A percentile compares a stretch with the other conserved stretches of the same genome.
Evolutionary conservation across 257 asterid genomes (phyloP).

Genomic region (Lantana camara): DNA sequence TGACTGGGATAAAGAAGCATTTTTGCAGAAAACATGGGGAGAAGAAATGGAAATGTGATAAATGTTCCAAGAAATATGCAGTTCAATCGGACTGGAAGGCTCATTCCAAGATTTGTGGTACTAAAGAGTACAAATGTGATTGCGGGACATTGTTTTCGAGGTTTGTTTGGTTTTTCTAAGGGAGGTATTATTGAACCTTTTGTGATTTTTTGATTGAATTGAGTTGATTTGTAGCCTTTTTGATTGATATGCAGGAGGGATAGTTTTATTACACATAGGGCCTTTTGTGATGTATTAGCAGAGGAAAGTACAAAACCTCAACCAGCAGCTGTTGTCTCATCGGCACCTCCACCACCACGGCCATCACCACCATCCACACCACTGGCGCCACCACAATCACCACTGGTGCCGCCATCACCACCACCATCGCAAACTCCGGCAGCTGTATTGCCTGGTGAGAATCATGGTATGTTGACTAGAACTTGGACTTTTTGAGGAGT

Average conservation of each 20-base stretch:
- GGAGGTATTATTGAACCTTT: background rate
- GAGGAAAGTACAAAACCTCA: conserved; percentile 65
- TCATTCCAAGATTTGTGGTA: conserved; percentile 85
- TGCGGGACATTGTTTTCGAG: conserved; percentile 87
- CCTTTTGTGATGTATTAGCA: conserved; percentile 89
- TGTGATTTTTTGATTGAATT: background rate
- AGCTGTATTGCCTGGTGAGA: conserved; percentile 40
- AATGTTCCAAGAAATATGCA: conserved; percentile 82
- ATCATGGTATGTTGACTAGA: conserved; percentile 53
- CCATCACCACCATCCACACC: conserved; percentile 24
- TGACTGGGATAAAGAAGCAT: conserved; percentile 91
- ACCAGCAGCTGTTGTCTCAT: conserved; percentile 36
- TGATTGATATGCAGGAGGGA: conserved; percentile 70
- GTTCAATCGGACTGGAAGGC: conserved; percentile 96
- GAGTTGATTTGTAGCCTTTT: conserved; percentile 5
- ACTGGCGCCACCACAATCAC: conserved; percentile 25
- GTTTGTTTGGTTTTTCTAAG: conserved; percentile 17
- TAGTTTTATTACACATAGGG: conserved; percentile 87
- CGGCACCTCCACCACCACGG: conserved; percentile 33
- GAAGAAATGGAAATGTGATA: conserved; percentile 88
- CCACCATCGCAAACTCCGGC: conserved; percentile 10
- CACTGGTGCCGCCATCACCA: background rate
- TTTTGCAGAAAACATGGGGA: conserved; percentile 89
- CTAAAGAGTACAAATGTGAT: conserved; percentile 79
- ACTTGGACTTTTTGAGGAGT: conserved; percentile 18